Conservation (phyloP, 495 filamentous ascomycete species). For the Xylaria venustula region DNA sequence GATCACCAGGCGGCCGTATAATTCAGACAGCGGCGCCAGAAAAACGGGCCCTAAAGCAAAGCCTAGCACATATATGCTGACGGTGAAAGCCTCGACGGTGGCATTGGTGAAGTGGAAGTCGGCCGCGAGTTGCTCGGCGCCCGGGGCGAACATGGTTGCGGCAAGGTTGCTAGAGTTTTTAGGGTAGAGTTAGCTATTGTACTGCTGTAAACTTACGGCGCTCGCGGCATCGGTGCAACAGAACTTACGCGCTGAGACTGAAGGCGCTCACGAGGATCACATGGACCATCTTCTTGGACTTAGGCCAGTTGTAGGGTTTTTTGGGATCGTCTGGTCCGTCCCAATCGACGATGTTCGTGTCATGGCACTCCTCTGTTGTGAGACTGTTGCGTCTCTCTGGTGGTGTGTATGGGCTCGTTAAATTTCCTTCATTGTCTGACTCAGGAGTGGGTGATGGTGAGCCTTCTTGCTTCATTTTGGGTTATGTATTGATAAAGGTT, state of each 20-base stretch:
- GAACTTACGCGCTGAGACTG: background rate
- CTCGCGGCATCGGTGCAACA: too few relatives aligned
- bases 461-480: too few relatives aligned
- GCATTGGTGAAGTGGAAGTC: slow-evolving; percentile 31
- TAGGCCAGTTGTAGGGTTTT: background rate
- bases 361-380: too few relatives aligned
- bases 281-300: background rate
- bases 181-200: slow-evolving; percentile 8
- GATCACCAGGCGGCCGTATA: slow-evolving; percentile 59
- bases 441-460: too few relatives aligned
- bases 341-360: background rate
- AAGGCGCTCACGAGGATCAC: background rate
- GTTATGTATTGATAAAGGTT: too few relatives aligned
- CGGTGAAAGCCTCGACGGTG: slow-evolving; percentile 48
- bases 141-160: slow-evolving; percentile 28
- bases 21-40: slow-evolving; percentile 60
- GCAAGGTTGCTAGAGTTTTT: slow-evolving; percentile 14
- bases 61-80: slow-evolving; percentile 57
- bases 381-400: too few relatives aligned
- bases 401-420: background rate
- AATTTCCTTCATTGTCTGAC: too few relatives aligned
- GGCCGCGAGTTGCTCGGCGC: slow-evolving; percentile 28
- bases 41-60: slow-evolving; percentile 57
- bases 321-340: background rate
- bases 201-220: background rate